A percentile compares a stretch with the other conserved stretches of the same genome.
phyloP scores from a whole-genome alignment of 257 asterid species.

The Solanum verrucosum region DNA sequence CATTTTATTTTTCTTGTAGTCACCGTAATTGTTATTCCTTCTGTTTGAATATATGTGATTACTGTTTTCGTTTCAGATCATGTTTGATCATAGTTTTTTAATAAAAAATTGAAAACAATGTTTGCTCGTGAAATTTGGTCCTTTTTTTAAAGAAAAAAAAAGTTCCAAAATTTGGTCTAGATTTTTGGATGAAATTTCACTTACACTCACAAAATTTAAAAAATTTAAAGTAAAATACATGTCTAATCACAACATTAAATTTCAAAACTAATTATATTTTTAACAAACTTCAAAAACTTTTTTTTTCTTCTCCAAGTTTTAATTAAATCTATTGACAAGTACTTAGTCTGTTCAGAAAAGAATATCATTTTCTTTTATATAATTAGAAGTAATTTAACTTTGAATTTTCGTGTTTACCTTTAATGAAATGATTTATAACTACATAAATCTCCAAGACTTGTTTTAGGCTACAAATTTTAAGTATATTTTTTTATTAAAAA shows the following conservation, averaged over 20 bases:
- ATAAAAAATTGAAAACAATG: background rate
- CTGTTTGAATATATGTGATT: background rate
- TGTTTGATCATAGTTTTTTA: background rate
- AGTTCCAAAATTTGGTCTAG: background rate
- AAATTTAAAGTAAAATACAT: background rate
- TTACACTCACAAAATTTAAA: too few species aligned
- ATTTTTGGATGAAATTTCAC: background rate
- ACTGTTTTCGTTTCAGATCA: background rate
- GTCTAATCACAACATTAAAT: background rate
- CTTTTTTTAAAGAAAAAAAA: too few species aligned
- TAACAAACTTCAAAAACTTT: background rate
- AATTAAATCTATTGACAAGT: background rate
- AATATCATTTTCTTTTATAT: background rate
- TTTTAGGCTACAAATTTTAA: background rate
- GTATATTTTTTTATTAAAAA: background rate
- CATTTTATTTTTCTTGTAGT: background rate
- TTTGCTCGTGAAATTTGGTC: background rate
- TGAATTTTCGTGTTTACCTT: background rate
- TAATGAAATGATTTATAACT: background rate
- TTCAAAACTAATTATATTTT: background rate
- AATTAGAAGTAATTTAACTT: background rate
- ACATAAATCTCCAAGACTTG: background rate
- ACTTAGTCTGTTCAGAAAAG: background rate
- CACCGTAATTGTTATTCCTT: background rate
- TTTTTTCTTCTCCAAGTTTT: background rate